Percentiles rank a stretch among this genome's conserved stretches.
Conservation (phyloP, 2,329 filamentous ascomycete genomes). For the Alternaria infectoria region DNA sequence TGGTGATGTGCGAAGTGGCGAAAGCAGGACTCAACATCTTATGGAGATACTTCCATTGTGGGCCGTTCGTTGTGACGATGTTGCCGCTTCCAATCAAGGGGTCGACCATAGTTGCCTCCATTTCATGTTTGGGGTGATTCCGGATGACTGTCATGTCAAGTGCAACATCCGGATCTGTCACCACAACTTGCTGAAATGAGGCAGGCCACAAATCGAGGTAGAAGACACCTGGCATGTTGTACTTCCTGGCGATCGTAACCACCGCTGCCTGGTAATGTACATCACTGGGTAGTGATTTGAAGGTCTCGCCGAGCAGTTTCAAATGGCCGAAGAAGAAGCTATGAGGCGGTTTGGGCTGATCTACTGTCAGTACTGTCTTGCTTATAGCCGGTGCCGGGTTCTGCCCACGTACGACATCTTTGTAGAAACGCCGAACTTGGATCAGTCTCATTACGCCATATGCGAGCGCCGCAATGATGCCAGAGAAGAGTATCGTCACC, state of each 20-base stretch:
- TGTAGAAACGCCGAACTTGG: conserved; percentile 31
- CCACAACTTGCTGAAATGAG: conserved; percentile 35
- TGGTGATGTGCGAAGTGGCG: conserved; percentile 34
- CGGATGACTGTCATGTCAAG: conserved; percentile 46
- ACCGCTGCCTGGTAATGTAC: conserved; percentile 46
- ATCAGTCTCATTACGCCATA: conserved; percentile 29
- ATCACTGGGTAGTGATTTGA: conserved; percentile 41
- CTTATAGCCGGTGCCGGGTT: not conserved
- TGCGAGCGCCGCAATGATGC: conserved; percentile 15
- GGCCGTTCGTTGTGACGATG: conserved; percentile 40
- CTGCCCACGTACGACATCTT: conserved; percentile 25
- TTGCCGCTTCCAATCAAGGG: conserved; percentile 37
- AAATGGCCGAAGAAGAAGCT: conserved; percentile 52
- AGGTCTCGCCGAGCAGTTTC: conserved; percentile 46
- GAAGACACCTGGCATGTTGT: conserved; percentile 46
- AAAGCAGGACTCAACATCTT: conserved; percentile 49
- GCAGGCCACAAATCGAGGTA: conserved; percentile 57
- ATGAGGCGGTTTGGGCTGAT: conserved; percentile 51
- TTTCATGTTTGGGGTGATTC: conserved; percentile 42
- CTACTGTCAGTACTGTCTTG: not conserved
- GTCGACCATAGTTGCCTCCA: conserved; percentile 21
- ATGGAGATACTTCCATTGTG: conserved; percentile 44
- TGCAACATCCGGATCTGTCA: conserved; percentile 49
- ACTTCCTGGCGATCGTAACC: conserved; percentile 44
- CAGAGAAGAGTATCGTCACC: conserved; percentile 15